These are phyloP conservation scores for Diaporthe citriasiana DNA, from an alignment of 2,329 filamentous ascomycete genomes.

Conservation along the genomic window DNA sequence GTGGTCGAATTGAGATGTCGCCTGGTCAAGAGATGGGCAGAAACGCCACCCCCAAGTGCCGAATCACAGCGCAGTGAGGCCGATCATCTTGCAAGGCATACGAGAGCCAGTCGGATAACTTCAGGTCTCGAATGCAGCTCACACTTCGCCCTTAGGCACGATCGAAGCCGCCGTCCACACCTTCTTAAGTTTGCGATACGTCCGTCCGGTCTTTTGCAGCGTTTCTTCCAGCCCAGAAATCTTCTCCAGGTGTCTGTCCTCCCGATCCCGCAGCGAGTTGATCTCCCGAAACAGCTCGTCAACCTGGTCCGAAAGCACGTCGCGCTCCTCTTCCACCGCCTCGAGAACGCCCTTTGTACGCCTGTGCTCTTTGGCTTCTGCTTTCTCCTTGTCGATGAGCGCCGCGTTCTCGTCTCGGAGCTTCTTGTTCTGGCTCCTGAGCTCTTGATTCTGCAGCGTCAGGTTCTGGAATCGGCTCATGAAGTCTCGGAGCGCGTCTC, in stretches of 20 bases:
- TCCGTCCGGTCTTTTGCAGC: neutral
- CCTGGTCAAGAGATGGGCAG: neutral
- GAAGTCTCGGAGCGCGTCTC: neutral
- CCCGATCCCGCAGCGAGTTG: neutral
- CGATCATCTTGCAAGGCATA: too few relatives aligned
- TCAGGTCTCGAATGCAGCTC: neutral
- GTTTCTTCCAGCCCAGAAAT: neutral
- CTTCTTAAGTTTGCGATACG: neutral
- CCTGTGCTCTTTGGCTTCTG: neutral
- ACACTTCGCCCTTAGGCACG: neutral
- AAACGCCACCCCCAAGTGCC: neutral
- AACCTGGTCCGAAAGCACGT: slow-evolving; percentile 1
- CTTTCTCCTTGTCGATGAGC: neutral
- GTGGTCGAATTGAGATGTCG: too few relatives aligned
- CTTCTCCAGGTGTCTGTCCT: neutral
- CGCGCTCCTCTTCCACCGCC: neutral
- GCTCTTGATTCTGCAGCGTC: neutral
- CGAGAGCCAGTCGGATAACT: neutral
- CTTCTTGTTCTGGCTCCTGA: neutral
- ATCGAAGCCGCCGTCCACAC: neutral
- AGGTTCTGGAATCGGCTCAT: neutral
- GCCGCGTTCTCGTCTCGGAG: neutral
- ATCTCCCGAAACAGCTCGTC: slow-evolving; percentile 3
- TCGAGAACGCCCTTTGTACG: neutral
- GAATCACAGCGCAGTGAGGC: rapidly evolving